Evolutionary conservation across 1,139 yeast species (phyloP), one percentile per base, ranked within the genome.

Genomic region (Blastobotrys illinoisensis): DNA sequence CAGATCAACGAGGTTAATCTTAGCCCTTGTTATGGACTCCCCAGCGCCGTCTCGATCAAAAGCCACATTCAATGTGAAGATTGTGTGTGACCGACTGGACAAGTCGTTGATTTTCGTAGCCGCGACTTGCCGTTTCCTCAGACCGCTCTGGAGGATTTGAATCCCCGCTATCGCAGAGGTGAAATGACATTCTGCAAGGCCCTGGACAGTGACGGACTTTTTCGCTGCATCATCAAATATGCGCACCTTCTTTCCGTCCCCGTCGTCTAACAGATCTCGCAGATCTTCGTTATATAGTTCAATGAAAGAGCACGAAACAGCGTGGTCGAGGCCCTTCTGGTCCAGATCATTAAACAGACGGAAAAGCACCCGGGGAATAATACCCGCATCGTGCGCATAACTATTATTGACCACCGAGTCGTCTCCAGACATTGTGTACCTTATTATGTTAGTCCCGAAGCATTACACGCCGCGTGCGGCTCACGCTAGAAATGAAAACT

Each of bases 361-460:
- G 45, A 84, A 69, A 51, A 86, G 68, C 1, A 83, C 79, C 36
- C 91, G 73, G 7, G 95, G 95, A 47, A 86, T 83, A 7, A 86
- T 79, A 5, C 95, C 95, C 0, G 88, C 83, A 54, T 76, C 64
- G 21, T 61, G 60, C 2, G 62, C 57, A 53, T 57, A 58, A 21
- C 56, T 51, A 47, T 56, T 57, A 47, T 59, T 54, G 2, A 60
- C 62, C 13, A 67, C 50, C 32, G 59, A 54, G 21, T 77, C 74
- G 60, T 82, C 83, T 23, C 96, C 96, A 64, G 89, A 81, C 96
- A 89, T 89, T 3, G 96, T 88, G 64, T 84, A 73, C 0, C 76
- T 52, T 21, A 18, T 24, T 47, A 18, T 18, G 48, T 44, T 44
- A 47, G 50, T 24, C 13, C n/a, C n/a, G n/a, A n/a, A n/a, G n/a